Base-by-base conservation (phyloP, 2,329 filamentous ascomycete species). In the Capronia coronata region DNA sequence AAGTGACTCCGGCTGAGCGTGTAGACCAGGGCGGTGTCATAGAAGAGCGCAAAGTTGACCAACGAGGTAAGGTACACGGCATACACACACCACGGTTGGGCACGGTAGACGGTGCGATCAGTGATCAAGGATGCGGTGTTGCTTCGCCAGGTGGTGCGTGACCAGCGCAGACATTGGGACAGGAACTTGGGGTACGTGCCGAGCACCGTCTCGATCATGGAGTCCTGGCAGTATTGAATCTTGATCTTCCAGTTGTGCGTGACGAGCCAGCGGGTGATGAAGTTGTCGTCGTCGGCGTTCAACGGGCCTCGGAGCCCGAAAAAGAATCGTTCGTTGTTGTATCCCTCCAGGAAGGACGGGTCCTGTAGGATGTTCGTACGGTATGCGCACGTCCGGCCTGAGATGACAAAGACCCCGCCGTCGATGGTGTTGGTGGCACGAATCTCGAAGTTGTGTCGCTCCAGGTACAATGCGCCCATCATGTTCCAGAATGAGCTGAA, bases 371-470 rank as follows among this genome's bases (percentile, higher is more conserved):
- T 75, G 0, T 60, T 22, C 0, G 77, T 73, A 10, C 77, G 74
- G 48, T 78, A 70, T 0, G 71, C 70, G 0, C 68, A 70, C 0
- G 79, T 82, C 3, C 78, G 71, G 0, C 77, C 77, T 0, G 77
- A 81, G 1, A 83, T 67, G 1, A 79, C 76, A 42, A 78, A 80
- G 16, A 80, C 70, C 8, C 76, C 77, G 7, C 77, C 78, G 49
- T 83, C 80, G 8, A 83, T 65, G 5, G 73, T 67, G 52, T 76
- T 78, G 5, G 75, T 75, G 0, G 76, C 68, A 1, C 74, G 71
- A 45, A 78, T 75, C 59, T 83, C 80, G 61, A 76, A 83, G 60
- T 82, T 82, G 62, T 82, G 77, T 0, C 79, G 75, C 56, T 77
- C 72, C 1, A 84, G 71, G 60, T 83, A 82, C n/a, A 73, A 62